Base-by-base conservation (phyloP, 2,329 filamentous ascomycete genomes). In the Triangularia verruculosa region DNA sequence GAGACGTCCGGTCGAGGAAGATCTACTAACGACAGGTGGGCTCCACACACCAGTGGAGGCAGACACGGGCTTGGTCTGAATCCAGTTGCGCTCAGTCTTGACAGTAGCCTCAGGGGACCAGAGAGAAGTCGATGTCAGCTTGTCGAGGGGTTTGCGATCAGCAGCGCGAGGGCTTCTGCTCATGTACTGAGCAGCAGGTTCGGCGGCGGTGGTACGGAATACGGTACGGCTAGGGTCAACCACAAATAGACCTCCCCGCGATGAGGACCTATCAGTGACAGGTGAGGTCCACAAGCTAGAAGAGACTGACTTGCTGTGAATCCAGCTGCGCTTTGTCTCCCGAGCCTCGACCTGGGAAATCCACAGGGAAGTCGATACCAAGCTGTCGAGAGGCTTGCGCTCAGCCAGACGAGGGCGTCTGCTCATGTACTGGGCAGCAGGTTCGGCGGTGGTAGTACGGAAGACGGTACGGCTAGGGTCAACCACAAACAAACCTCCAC, bases 111-210 rank as follows among this genome's bases (percentile, higher is more conserved):
- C 39, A 43, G 22, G 24, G 58, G 34, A 43, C 9, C 47, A 25
- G 22, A 25, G 22, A 12, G 22, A 25, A 15, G 25, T 24, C 15
- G 22, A 25, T 15, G 51, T 2, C 20, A 28, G 27, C 62, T 60
- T 27, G 5, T 17, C n/a, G 15, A 32, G 43, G 11, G 59, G 22
- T 5, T 30, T 54, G 55, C 66, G 53, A 43, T 70, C 67, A 20
- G 57, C 62, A 3, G 64, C 56, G 11, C 73, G 74, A 25, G 71
- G 65, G 58, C 69, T 73, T 47, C 72, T 73, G 15, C 62, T 59
- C 68, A 75, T 73, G 34, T 63, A 53, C 27, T 74, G 64, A 15
- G 74, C 76, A 39, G 74, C 75, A 27, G 75, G 75, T 52, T 69
- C 62, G 59, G 71, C 65, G 15, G 70, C 64, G 30, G 74, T 74